A percentile compares a stretch with the other conserved stretches of the same genome.
These are phyloP conservation scores for Dactylellina drechsleri DNA, from an alignment of 2,329 filamentous ascomycete genomes.

Conservation along the genomic window DNA sequence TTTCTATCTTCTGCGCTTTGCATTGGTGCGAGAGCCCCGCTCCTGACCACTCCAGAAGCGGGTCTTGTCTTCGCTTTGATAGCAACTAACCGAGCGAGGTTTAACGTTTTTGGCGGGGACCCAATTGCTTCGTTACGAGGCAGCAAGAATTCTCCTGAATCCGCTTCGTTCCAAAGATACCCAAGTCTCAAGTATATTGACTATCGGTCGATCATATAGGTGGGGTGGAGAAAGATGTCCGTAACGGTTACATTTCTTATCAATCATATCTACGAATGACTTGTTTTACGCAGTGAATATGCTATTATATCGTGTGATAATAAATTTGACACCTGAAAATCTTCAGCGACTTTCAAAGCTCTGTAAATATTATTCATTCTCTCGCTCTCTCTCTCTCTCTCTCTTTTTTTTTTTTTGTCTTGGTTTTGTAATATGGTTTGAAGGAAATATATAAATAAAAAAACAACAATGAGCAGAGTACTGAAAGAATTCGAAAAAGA, in stretches of 20 bases:
- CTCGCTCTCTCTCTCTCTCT: too few species aligned
- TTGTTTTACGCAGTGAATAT: too few species aligned
- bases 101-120: conserved; percentile 1
- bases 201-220: background rate
- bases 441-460: background rate
- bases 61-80: too few species aligned
- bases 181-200: conserved; percentile 34
- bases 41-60: too few species aligned
- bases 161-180: conserved; percentile 32
- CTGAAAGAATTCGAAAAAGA: conserved; percentile 1
- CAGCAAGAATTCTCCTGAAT: conserved; percentile 1
- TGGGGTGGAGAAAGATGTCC: background rate
- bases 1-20: too few species aligned
- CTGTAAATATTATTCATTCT: too few species aligned
- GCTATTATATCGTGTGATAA: too few species aligned
- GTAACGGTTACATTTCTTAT: background rate
- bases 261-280: too few species aligned
- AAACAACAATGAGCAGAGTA: background rate
- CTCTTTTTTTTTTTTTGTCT: conserved; percentile 5
- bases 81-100: background rate
- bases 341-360: too few species aligned
- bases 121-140: background rate
- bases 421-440: background rate
- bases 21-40: too few species aligned
- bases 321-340: too few species aligned